phyloP scores from a whole-genome alignment of 2,329 filamentous ascomycete genomes.

The Ceratocystis smalleyi region DNA sequence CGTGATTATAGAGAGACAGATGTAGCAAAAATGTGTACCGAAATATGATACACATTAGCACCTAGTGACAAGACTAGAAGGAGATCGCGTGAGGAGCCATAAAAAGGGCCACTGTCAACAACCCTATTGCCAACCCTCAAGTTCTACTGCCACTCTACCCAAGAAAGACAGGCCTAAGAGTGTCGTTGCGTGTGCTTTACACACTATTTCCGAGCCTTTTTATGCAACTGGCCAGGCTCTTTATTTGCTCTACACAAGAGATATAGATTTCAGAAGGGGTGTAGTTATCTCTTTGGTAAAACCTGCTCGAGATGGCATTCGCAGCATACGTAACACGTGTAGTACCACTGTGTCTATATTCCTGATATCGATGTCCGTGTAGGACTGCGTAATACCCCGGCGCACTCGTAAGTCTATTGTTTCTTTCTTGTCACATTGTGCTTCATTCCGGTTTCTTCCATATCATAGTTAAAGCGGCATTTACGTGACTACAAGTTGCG shows the following conservation, averaged over 20 bases:
- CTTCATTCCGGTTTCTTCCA: conserved; percentile 14
- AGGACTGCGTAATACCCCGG: background rate
- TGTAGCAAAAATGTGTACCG: background rate
- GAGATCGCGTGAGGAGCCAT: conserved; percentile 4
- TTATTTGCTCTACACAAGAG: too few species aligned
- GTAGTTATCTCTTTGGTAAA: background rate
- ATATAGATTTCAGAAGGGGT: background rate
- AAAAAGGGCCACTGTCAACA: background rate
- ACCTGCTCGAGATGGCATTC: background rate
- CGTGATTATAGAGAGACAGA: background rate
- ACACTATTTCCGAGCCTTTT: too few species aligned
- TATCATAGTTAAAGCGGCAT: background rate
- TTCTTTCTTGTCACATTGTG: background rate
- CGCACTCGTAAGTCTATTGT: background rate
- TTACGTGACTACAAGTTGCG: background rate
- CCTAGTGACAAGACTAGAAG: background rate
- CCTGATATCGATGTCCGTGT: background rate
- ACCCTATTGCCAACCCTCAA: background rate
- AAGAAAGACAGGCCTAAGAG: background rate
- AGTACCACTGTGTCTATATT: background rate
- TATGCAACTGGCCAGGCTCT: too few species aligned
- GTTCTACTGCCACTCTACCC: background rate
- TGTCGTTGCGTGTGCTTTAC: too few species aligned
- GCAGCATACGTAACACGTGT: background rate
- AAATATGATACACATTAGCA: background rate